phyloP scores from a whole-genome alignment of 768 basidiomycete genomes.

The Suillus americanus region DNA sequence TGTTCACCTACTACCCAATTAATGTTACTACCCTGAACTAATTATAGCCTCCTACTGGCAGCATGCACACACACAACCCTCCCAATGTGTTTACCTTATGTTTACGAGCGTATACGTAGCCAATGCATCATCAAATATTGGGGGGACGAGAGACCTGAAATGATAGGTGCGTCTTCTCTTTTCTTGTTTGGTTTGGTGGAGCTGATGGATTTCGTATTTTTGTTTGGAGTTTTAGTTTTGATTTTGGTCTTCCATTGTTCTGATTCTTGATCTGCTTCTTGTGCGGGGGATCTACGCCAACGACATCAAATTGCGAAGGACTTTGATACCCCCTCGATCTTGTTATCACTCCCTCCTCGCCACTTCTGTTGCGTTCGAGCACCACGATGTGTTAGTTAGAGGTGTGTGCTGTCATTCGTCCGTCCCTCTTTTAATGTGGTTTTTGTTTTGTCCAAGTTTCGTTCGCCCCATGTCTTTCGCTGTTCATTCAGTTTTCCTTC shows the following conservation, averaged over 20 bases:
- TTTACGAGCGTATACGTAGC: slow-evolving; percentile 95
- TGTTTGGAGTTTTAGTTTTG: background rate
- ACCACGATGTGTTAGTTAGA: slow-evolving; percentile 63
- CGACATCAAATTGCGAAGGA: slow-evolving; percentile 39
- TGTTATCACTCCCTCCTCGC: slow-evolving; percentile 50
- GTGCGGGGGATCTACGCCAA: background rate
- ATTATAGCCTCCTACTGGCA: no score
- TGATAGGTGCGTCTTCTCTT: slow-evolving; percentile 34
- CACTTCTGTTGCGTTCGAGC: slow-evolving; percentile 58
- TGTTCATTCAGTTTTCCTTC: background rate
- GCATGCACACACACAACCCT: slow-evolving; percentile 59
- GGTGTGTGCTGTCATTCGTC: slow-evolving; percentile 45
- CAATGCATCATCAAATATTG: slow-evolving; percentile 84
- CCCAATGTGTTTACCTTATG: slow-evolving; percentile 90
- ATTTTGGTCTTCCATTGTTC: background rate
- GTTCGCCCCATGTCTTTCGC: background rate
- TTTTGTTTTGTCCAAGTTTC: background rate
- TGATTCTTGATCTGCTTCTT: background rate
- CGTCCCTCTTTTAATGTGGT: background rate
- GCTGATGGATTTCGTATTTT: background rate
- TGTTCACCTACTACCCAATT: background rate
- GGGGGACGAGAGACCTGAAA: slow-evolving; percentile 48
- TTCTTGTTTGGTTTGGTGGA: background rate
- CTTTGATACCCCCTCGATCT: slow-evolving; percentile 61
- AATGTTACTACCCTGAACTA: background rate